Conservation (phyloP, 192 early-diverging fungal species). For the Podila clonocystis region DNA sequence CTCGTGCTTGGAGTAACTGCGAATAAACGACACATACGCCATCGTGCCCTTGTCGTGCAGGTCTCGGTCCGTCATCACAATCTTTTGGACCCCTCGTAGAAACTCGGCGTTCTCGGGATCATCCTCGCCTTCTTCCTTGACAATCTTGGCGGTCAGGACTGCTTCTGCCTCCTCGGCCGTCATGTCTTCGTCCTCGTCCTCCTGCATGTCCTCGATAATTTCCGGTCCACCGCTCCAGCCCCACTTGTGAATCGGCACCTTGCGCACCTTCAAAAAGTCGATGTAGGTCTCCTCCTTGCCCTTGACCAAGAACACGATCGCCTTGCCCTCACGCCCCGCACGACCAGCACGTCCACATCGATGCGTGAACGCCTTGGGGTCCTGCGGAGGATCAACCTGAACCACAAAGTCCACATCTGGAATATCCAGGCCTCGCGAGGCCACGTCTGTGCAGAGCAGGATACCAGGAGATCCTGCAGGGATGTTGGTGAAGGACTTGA, state of each 20-base stretch:
- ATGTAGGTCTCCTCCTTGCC: constrained; percentile 94
- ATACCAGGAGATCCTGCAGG: constrained; percentile 75
- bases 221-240: constrained; percentile 53
- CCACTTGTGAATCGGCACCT: constrained; percentile 81
- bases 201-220: constrained; percentile 43
- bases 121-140: constrained; percentile 42
- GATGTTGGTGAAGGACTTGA: constrained; percentile 74
- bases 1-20: constrained; percentile 95
- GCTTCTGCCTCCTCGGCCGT: constrained; percentile 17
- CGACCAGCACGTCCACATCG: constrained; percentile 94
- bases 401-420: constrained; percentile 96
- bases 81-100: constrained; percentile 61
- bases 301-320: constrained; percentile 82
- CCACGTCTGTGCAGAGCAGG: constrained; percentile 95
- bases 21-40: constrained; percentile 92
- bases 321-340: constrained; percentile 85
- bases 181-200: constrained; percentile 21
- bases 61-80: constrained; percentile 78
- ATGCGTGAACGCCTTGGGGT: constrained; percentile 96
- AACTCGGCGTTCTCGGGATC: constrained; percentile 61
- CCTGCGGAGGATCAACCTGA: constrained; percentile 95
- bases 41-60: constrained; percentile 79
- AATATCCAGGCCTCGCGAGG: constrained; percentile 94
- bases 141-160: constrained; percentile 24
- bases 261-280: constrained; percentile 87